A percentile compares a stretch with the other conserved stretches of the same genome.
Evolutionary conservation across 2,329 filamentous ascomycete genomes (phyloP).

Genomic region (Orbilia brochopaga): DNA sequence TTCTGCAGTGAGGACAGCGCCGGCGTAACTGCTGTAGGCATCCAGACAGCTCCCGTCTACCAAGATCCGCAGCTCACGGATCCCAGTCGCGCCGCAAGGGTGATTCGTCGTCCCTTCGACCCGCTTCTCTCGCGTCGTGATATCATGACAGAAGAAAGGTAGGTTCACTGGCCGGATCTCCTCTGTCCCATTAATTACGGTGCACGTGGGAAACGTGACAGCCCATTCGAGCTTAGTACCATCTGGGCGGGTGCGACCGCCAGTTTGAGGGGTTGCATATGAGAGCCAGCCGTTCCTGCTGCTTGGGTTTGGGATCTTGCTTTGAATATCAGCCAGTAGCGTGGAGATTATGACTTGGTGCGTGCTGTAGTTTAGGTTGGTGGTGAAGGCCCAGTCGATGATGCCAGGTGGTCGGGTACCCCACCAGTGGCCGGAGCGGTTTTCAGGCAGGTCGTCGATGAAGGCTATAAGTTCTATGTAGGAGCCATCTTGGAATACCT

Average conservation of each 20-base stretch:
- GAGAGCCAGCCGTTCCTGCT: constrained; percentile 53
- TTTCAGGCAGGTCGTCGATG: constrained; percentile 59
- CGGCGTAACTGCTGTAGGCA: constrained; percentile 21
- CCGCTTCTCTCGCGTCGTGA: constrained; percentile 65
- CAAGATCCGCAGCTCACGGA: constrained; percentile 60
- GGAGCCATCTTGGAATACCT: constrained; percentile 66
- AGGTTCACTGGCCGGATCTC: constrained; percentile 59
- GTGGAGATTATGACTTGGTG: constrained; percentile 59
- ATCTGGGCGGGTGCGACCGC: constrained; percentile 64
- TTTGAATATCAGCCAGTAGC: constrained; percentile 55
- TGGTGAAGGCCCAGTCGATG: constrained; percentile 69
- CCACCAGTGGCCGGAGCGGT: constrained; percentile 66
- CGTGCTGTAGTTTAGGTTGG: constrained; percentile 55
- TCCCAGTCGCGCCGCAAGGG: constrained; percentile 63
- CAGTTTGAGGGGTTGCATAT: constrained; percentile 63
- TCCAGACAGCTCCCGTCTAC: constrained; percentile 54
- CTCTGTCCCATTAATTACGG: constrained; percentile 51
- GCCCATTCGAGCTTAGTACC: constrained; percentile 67
- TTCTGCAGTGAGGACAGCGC: constrained; percentile 20
- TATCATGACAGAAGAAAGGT: constrained; percentile 72
- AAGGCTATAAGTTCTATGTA: constrained; percentile 73
- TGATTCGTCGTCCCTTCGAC: constrained; percentile 60
- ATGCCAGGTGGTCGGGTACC: constrained; percentile 63
- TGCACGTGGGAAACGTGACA: constrained; percentile 61
- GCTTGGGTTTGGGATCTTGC: neutral